Conservation (phyloP, 306 rosid species). For the Castanea mollissima region DNA sequence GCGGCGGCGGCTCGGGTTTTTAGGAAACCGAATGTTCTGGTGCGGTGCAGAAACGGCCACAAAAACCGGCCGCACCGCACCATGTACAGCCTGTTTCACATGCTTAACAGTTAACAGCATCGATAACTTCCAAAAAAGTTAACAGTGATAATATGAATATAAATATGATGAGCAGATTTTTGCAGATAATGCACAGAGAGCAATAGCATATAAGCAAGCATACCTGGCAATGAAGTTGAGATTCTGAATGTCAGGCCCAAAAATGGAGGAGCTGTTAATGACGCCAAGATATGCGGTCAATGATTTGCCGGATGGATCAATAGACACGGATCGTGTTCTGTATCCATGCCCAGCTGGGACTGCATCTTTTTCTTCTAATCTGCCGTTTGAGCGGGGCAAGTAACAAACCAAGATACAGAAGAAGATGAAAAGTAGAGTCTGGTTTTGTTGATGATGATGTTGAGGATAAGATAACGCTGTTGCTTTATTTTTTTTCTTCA, state of each 20-base stretch:
- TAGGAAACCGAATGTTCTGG: too few species aligned
- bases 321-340: constrained; percentile 26
- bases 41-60: too few species aligned
- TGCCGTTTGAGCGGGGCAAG: neutral
- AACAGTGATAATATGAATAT: too few species aligned
- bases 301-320: constrained; percentile 18
- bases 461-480: neutral
- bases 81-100: too few species aligned
- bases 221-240: constrained; percentile 67
- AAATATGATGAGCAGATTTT: too few species aligned
- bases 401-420: constrained; percentile 8
- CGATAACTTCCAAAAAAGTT: too few species aligned
- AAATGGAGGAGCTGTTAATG: constrained; percentile 47
- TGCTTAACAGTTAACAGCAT: too few species aligned
- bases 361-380: neutral
- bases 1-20: too few species aligned
- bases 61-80: too few species aligned
- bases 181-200: too few species aligned
- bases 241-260: constrained; percentile 59
- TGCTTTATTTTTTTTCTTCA: too few species aligned
- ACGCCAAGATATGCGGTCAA: constrained; percentile 62
- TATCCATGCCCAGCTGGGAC: constrained; percentile 57
- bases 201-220: neutral
- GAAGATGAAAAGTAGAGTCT: neutral
- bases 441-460: neutral